A percentile compares a stretch with the other conserved stretches of the same genome.
Conservation (phyloP, 2,329 filamentous ascomycete genomes). For the Fusarium staphyleae region DNA sequence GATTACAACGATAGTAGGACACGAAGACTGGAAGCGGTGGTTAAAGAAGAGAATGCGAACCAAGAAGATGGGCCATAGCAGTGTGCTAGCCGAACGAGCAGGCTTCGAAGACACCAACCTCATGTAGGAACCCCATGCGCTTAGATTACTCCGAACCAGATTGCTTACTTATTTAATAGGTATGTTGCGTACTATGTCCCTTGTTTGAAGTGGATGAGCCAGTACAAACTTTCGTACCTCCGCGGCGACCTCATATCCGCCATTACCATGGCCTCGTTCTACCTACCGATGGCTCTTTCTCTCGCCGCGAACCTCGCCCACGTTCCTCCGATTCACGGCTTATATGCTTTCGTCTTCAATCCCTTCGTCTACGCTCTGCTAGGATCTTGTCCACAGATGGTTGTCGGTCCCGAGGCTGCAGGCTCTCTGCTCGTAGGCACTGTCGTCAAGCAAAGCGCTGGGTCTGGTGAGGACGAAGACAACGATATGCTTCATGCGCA, state of each 20-base stretch:
- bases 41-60: slow-evolving; percentile 61
- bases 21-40: slow-evolving; percentile 57
- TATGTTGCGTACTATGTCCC: slow-evolving; percentile 95
- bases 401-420: slow-evolving; percentile 93
- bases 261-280: slow-evolving; percentile 97
- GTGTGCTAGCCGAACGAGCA: slow-evolving; percentile 73
- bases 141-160: background rate
- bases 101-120: slow-evolving; percentile 75
- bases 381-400: slow-evolving; percentile 90
- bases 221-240: slow-evolving; percentile 84
- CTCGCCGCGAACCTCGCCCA: slow-evolving; percentile 92
- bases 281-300: slow-evolving; percentile 95
- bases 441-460: slow-evolving; percentile 80
- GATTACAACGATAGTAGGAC: slow-evolving; percentile 48
- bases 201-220: slow-evolving; percentile 85
- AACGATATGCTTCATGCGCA: slow-evolving; percentile 74
- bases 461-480: slow-evolving; percentile 68
- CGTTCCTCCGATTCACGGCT: slow-evolving; percentile 88
- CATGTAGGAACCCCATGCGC: slow-evolving; percentile 65
- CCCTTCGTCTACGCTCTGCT: slow-evolving; percentile 90
- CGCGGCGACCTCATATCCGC: slow-evolving; percentile 88
- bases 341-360: slow-evolving; percentile 94
- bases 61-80: slow-evolving; percentile 76
- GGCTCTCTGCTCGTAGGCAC: slow-evolving; percentile 90
- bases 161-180: slow-evolving; percentile 53